A percentile compares a stretch with the other conserved stretches of the same genome.
These are phyloP conservation scores for Fusarium transvaalense DNA, from an alignment of 2,329 filamentous ascomycete genomes.

Conservation along the genomic window DNA sequence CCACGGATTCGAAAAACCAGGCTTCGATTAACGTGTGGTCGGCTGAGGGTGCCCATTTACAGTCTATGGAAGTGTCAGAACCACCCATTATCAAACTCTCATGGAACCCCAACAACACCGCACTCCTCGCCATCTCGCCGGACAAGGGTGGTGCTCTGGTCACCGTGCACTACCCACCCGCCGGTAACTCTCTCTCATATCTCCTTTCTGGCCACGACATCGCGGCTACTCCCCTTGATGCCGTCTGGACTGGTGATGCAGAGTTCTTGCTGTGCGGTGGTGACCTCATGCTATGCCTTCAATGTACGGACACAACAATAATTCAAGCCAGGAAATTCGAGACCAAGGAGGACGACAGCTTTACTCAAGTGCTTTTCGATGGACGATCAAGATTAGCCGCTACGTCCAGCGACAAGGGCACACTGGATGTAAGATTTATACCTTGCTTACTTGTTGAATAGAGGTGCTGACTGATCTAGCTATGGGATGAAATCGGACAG, in stretches of 20 bases:
- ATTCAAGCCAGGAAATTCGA: conserved; percentile 62
- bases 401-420: conserved; percentile 70
- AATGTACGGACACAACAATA: conserved; percentile 62
- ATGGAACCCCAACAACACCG: conserved; percentile 69
- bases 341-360: conserved; percentile 65
- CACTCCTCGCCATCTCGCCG: conserved; percentile 69
- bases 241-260: conserved; percentile 68
- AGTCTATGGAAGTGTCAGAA: conserved; percentile 68
- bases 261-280: conserved; percentile 72
- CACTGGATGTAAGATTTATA: conserved; percentile 67
- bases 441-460: background rate
- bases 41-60: conserved; percentile 63
- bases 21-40: conserved; percentile 70
- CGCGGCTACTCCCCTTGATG: conserved; percentile 66
- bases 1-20: conserved; percentile 65
- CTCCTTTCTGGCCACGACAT: conserved; percentile 64
- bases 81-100: conserved; percentile 72
- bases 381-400: conserved; percentile 65
- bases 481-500: conserved; percentile 68
- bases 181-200: conserved; percentile 61
- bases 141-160: conserved; percentile 66
- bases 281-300: conserved; percentile 64
- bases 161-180: conserved; percentile 64
- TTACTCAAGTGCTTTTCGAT: conserved; percentile 70
- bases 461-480: conserved; percentile 52